Percentiles rank a stretch among this genome's conserved stretches.
Evolutionary conservation across 2,329 filamentous ascomycete genomes (phyloP).

Genomic region (Aureobasidium lini): DNA sequence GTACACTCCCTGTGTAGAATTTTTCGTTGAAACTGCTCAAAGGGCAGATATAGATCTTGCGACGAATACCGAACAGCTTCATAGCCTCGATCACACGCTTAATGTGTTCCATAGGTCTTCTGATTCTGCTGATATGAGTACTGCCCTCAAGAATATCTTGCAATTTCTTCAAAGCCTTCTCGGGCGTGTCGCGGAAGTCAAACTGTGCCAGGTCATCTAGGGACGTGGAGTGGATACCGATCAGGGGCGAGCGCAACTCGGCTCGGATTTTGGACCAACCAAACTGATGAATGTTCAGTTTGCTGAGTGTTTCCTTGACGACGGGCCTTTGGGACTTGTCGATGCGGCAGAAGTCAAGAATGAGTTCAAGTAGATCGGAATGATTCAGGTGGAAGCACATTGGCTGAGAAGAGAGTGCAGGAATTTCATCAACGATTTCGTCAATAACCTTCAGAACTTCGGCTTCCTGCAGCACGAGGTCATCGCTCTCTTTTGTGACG

Average conservation of each 20-base stretch:
- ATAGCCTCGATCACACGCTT: slow-evolving; percentile 70
- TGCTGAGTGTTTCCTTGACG: slow-evolving; percentile 78
- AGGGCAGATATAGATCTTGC: slow-evolving; percentile 77
- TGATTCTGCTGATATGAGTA: slow-evolving; percentile 16
- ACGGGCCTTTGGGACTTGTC: slow-evolving; percentile 58
- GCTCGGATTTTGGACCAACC: slow-evolving; percentile 77
- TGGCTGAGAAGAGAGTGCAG: slow-evolving; percentile 56
- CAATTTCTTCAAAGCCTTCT: slow-evolving; percentile 63
- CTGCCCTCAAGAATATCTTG: slow-evolving; percentile 45
- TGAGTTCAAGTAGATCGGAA: slow-evolving; percentile 72
- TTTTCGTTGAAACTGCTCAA: slow-evolving; percentile 84
- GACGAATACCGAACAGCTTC: slow-evolving; percentile 64
- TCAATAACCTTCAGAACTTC: slow-evolving; percentile 92
- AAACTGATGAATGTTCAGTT: slow-evolving; percentile 71
- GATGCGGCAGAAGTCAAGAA: slow-evolving; percentile 87
- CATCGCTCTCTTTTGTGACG: slow-evolving; percentile 63
- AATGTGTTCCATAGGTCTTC: slow-evolving; percentile 56
- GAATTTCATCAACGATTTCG: slow-evolving; percentile 77
- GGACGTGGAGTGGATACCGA: slow-evolving; percentile 80
- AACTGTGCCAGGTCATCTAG: slow-evolving; percentile 85
- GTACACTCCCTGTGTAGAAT: slow-evolving; percentile 76
- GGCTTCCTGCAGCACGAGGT: slow-evolving; percentile 85
- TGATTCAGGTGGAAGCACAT: slow-evolving; percentile 93
- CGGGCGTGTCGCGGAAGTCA: slow-evolving; percentile 74
- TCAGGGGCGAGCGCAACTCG: slow-evolving; percentile 70